phyloP scores from a whole-genome alignment of 148 eudicot genomes.

The Limonium bicolor region DNA sequence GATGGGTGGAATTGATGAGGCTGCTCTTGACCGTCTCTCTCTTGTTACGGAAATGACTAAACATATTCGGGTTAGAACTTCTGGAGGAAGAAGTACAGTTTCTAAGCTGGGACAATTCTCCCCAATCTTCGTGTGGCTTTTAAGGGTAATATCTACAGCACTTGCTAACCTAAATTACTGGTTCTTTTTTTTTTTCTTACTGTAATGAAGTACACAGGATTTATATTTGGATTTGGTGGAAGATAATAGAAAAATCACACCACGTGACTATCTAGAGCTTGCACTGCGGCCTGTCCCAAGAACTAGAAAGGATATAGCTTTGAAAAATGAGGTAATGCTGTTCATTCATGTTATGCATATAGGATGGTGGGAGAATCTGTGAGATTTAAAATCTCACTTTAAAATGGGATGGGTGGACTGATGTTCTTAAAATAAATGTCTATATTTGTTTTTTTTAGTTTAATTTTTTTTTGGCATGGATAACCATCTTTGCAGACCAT shows the following conservation, averaged over 20 bases:
- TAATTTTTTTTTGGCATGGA: too few relatives aligned
- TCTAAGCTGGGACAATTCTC: slow-evolving; percentile 92
- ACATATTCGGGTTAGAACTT: slow-evolving; percentile 82
- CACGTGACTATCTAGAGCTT: slow-evolving; percentile 88
- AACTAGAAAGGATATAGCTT: slow-evolving; percentile 47
- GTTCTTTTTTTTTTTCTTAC: slow-evolving; percentile 1
- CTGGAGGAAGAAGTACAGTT: slow-evolving; percentile 72
- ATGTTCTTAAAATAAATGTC: too few relatives aligned
- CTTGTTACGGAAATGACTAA: slow-evolving; percentile 95
- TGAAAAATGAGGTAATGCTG: slow-evolving; percentile 78
- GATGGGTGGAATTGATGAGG: slow-evolving; percentile 98
- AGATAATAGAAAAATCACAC: slow-evolving; percentile 73
- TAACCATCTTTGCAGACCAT: too few relatives aligned
- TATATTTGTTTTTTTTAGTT: too few relatives aligned
- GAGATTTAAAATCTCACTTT: too few relatives aligned
- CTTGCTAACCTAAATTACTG: neutral
- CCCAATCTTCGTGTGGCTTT: slow-evolving; percentile 89
- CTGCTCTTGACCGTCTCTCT: slow-evolving; percentile 85
- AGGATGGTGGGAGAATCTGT: too few relatives aligned
- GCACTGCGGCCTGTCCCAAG: slow-evolving; percentile 72
- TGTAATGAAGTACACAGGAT: slow-evolving; percentile 37
- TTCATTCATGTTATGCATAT: too few relatives aligned
- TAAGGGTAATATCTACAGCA: slow-evolving; percentile 43
- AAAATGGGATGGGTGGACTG: too few relatives aligned
- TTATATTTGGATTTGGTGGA: slow-evolving; percentile 78